Conservation (phyloP, 1,284 basidiomycete species). For the Coniferiporia sulphurascens region DNA sequence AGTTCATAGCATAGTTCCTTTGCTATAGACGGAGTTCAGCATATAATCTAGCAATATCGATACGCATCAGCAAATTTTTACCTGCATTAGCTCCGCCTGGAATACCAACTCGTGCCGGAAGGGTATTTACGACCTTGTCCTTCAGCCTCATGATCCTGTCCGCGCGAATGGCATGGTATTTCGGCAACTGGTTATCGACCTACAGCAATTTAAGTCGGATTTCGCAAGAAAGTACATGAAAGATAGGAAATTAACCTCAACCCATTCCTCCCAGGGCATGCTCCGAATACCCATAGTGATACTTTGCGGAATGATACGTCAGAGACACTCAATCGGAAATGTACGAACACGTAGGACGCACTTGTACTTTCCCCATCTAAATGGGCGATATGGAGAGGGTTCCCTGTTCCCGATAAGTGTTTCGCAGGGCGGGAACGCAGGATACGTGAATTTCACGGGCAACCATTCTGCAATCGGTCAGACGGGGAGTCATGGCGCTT, state of each 20-base stretch:
- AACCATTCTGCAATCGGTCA: constrained; percentile 38
- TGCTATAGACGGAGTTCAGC: constrained; percentile 32
- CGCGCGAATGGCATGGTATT: constrained; percentile 49
- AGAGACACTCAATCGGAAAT: constrained; percentile 6
- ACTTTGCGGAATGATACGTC: constrained; percentile 29
- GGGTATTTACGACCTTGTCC: constrained; percentile 42
- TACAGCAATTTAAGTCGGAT: constrained; percentile 22
- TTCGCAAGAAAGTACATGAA: not conserved
- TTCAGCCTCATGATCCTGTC: constrained; percentile 50
- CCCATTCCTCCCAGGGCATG: constrained; percentile 67
- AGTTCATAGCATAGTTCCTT: constrained; percentile 63
- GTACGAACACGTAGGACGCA: constrained; percentile 30
- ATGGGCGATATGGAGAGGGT: constrained; percentile 55
- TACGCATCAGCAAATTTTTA: constrained; percentile 25
- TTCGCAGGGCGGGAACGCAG: constrained; percentile 29
- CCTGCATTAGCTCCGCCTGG: constrained; percentile 51
- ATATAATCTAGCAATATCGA: not conserved
- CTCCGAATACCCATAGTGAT: constrained; percentile 68
- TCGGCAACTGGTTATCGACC: constrained; percentile 51
- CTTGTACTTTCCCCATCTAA: constrained; percentile 60
- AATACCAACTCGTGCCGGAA: constrained; percentile 46
- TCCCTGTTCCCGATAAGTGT: constrained; percentile 23
- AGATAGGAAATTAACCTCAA: constrained; percentile 41
- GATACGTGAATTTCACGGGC: constrained; percentile 48
- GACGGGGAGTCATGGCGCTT: not conserved